Base-by-base conservation (phyloP, 345 rosid genomes). In the Noccaea bulbosa region DNA sequence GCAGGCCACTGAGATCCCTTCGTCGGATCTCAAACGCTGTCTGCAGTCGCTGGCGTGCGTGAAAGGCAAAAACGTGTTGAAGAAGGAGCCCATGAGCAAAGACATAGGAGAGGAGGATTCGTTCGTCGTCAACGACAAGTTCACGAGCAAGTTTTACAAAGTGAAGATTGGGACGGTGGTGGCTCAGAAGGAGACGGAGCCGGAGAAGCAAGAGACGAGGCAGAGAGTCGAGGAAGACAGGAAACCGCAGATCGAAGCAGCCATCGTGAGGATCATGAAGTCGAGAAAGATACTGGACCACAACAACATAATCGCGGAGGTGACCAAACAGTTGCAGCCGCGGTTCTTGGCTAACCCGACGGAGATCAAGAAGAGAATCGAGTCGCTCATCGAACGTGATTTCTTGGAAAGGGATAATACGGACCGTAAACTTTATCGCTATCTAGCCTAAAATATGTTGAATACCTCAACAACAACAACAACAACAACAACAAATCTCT, bases 121-220 rank as follows among this genome's bases (percentile, higher is more conserved):
- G 0, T 94, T 94, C 70, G 78, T 81, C 11, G 95, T 91, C 20
- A 94, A 94, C 67, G 97, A 91, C 71, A 94, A 94, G 82, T 94
- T 94, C 81, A 68, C 89, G 0, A 88, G 96, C 84, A 91, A 91
- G 79, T 94, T 94, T 77, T 89, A 88, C 57, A 94, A 91, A 82
- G 99, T 94, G 71, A 94, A 94, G 88, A 91, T 94, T 33, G 99
- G 99, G 69, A 94, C 99, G 0, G 99, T 94, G 58, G 99, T 87
- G 62, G 99, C 99, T 0, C 99, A 94, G 22, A 94, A 91, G 82
- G 99, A 94, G 72, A 84, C 99, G 0, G 99, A 94, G 70, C 99
- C 99, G 0, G 99, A 94, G 80, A 94, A 91, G 78, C 99, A 83
- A 77, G 99, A 94, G 85, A 94, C 99, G 8, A 80, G 99, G 51